Percentiles rank a stretch among this genome's conserved stretches.
These are phyloP conservation scores for Gamsiella multidivaricata DNA, from an alignment of 192 early-diverging fungal species.

Conservation along the genomic window DNA sequence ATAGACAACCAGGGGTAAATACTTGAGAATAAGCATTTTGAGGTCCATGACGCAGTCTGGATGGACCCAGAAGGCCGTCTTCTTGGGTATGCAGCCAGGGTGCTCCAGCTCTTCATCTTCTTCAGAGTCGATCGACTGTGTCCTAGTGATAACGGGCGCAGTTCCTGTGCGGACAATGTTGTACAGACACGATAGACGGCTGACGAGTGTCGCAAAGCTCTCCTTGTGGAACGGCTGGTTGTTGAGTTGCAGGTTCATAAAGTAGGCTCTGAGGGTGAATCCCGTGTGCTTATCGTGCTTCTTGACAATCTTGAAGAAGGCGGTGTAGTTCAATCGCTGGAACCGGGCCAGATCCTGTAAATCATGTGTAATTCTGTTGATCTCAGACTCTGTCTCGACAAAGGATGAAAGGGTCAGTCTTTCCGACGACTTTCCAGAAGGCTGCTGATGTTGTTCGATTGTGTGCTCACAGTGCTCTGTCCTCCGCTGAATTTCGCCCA, in stretches of 20 bases:
- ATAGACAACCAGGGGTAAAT: conserved; percentile 85
- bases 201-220: conserved; percentile 83
- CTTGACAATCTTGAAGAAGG: conserved; percentile 91
- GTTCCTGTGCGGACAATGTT: conserved; percentile 73
- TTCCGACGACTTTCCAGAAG: conserved; percentile 41
- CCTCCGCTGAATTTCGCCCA: conserved; percentile 72
- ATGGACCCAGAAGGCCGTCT: conserved; percentile 93
- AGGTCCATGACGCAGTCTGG: conserved; percentile 90
- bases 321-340: conserved; percentile 81
- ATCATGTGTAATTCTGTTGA: conserved; percentile 78
- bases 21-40: conserved; percentile 86
- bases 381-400: conserved; percentile 69
- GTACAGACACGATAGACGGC: conserved; percentile 86
- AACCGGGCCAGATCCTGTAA: conserved; percentile 78
- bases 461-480: conserved; percentile 74
- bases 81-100: conserved; percentile 43
- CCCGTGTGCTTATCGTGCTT: conserved; percentile 95
- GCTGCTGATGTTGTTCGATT: conserved; percentile 46
- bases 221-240: conserved; percentile 82
- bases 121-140: conserved; percentile 34
- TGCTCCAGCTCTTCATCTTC: conserved; percentile 56
- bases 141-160: conserved; percentile 9
- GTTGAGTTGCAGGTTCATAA: conserved; percentile 80
- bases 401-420: conserved; percentile 60
- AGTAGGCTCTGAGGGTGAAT: conserved; percentile 75